Evolutionary conservation across 139 green algal genomes (phyloP), one percentile per base, ranked within the genome.

Genomic region (Micromonas pusilla): DNA sequence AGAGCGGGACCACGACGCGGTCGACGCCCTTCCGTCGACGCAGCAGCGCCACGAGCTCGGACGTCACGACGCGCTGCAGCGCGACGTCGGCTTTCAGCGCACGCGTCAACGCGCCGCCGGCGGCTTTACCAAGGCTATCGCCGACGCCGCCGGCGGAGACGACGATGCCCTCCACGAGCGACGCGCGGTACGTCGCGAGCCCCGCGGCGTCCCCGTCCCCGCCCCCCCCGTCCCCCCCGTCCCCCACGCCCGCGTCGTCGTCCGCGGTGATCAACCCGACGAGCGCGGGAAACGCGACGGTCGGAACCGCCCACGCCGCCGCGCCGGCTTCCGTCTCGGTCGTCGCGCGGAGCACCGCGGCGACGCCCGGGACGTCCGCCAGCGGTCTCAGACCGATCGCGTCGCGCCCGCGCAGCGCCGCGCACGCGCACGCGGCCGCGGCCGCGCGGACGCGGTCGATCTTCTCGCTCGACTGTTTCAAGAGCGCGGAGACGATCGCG

Each of bases 401-500:
- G 6, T 37, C 68, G 23, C 37, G 25, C 25, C 52, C n/a, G 3
- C 45, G 72, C 2, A 76, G 28, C 36, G 80, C 20, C 26, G 39
- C 32, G 23, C 23, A 26, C 26, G 80, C 23, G 0, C 5, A 34
- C 25, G 6, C 16, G 4, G 73, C 78, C 66, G 83, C 86, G 1
- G 80, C 70, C 39, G 92, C 85, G 0, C 94, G 82, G 64, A 94
- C 38, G 1, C 87, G 83, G 0, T 86, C 87, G 31, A 98, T 94
- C 71, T 92, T 91, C 85, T 97, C 94, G 36, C 91, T 85, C 0
- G 82, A 83, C 79, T 97, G 92, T 65, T 91, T 89, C 31, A 93
- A 78, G 70, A 96, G 71, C 28, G 70, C 80, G 1, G 54, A 84
- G 23, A 88, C 79, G 30, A 82, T 38, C 28, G 32, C 21, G 20